Base-by-base conservation (phyloP, 169 alveolate genomes). In the Cryptosporidium bovis region DNA sequence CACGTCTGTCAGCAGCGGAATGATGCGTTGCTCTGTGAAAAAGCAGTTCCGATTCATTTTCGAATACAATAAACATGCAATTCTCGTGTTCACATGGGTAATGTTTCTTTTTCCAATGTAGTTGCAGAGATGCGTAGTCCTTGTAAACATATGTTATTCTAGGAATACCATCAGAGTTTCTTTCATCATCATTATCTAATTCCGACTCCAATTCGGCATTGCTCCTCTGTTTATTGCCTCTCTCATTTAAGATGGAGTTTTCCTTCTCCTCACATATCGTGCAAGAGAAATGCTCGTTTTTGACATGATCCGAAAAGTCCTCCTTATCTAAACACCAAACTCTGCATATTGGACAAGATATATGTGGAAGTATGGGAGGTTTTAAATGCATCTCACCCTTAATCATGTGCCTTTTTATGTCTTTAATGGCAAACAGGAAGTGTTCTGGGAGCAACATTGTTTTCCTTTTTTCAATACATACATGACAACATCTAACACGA, bases 21-120 rank as follows among this genome's bases (percentile, higher is more conserved):
- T 77, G 87, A 44, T 44, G 64, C 24, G 87, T 77, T 3, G 94
- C 94, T 51, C 83, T 65, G 62, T 91, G 94, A 51, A 87, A 53
- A 15, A 91, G 67, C 50, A 91, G 55, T 55, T 91, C 94, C 1
- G 91, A 83, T 34, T 82, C 91, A 46, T 91, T 91, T 50, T 91
- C 94, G 44, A 87, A 91, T 7, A 91, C 94, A 51, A 91, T 91
- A 77, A 91, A 91, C 64, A 91, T 82, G 34, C 94, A 91, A 51
- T 91, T 84, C 46, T 91, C 94, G 60, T 91, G 90, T 18, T 90
- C 67, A 50, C 94, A 91, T 1, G 94, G 94, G 68, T 64, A 87
- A 18, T 91, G 94, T 29, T 67, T 87, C 51, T 64, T 71, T 51
- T 69, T 91, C 82, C 91, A 91, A 68, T 91, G 94, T n/a, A 68